Conservation (phyloP, 2,329 filamentous ascomycete genomes). For the Neofusicoccum sp. region DNA sequence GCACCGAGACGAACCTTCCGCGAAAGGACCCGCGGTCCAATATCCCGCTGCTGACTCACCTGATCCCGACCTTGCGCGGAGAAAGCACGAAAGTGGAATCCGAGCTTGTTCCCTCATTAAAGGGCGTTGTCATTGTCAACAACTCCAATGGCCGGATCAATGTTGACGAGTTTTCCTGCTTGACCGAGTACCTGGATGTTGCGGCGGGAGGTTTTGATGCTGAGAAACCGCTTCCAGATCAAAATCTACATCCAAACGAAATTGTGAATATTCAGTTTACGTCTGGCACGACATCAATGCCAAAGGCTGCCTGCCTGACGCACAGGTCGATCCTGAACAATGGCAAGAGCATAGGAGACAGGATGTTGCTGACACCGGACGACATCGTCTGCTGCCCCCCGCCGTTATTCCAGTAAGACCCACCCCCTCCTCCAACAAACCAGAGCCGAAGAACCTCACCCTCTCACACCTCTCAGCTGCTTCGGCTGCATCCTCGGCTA, state of each 20-base stretch:
- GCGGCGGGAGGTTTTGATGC: not conserved
- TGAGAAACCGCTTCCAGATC: conserved; percentile 41
- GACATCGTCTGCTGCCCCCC: conserved; percentile 72
- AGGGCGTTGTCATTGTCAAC: conserved; percentile 74
- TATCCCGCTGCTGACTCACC: conserved; percentile 57
- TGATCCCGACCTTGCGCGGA: conserved; percentile 53
- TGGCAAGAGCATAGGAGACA: conserved; percentile 76
- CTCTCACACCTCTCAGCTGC: conserved; percentile 53
- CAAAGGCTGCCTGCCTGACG: conserved; percentile 88
- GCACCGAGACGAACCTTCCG: conserved; percentile 83
- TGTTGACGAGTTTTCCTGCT: conserved; percentile 34
- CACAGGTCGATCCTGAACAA: conserved; percentile 93
- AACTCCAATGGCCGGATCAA: conserved; percentile 66
- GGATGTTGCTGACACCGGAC: conserved; percentile 75
- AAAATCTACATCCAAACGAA: conserved; percentile 62
- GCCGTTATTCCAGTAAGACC: conserved; percentile 52
- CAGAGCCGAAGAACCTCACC: conserved; percentile 5
- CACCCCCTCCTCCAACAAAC: not conserved
- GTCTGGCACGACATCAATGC: conserved; percentile 86
- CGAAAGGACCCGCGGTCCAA: conserved; percentile 64
- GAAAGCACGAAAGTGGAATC: conserved; percentile 50
- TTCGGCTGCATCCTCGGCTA: conserved; percentile 93
- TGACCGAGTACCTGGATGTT: conserved; percentile 49
- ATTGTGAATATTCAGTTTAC: conserved; percentile 97
- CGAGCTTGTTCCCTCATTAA: conserved; percentile 67